These are phyloP conservation scores for Gossypium australe DNA, from an alignment of 345 rosid species.

Conservation along the genomic window DNA sequence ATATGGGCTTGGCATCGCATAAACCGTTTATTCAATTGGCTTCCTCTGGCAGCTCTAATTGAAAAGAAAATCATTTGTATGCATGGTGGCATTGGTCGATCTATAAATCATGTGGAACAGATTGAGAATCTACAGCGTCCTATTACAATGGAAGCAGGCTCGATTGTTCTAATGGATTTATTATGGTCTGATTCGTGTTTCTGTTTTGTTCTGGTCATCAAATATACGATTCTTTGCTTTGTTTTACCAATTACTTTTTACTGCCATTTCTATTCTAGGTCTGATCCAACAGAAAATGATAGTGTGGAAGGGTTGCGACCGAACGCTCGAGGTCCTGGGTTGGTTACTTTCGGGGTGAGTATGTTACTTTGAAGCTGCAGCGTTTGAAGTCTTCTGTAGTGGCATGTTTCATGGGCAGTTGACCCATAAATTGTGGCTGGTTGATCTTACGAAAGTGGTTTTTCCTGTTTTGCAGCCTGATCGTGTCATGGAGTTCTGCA, in stretches of 20 bases:
- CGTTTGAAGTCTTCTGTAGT: background rate
- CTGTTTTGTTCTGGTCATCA: background rate
- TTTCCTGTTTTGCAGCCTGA: slow-evolving; percentile 69
- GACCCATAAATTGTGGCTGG: background rate
- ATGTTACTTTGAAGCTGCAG: background rate
- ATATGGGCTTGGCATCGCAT: background rate
- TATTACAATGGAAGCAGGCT: slow-evolving; percentile 1
- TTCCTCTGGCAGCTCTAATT: background rate
- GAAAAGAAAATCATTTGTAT: slow-evolving; percentile 4
- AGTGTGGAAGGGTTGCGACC: slow-evolving; percentile 4
- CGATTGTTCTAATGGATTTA: slow-evolving; percentile 1
- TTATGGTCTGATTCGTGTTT: background rate
- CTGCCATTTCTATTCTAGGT: background rate
- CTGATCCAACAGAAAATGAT: background rate
- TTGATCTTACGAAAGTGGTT: slow-evolving; percentile 16
- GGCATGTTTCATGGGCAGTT: background rate
- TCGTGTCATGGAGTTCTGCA: slow-evolving; percentile 98
- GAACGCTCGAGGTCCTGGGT: background rate
- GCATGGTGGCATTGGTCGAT: background rate
- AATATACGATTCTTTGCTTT: background rate
- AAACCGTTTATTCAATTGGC: background rate
- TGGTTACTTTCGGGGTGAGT: background rate
- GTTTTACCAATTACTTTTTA: background rate
- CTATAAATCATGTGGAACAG: background rate
- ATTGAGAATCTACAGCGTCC: background rate